Percentiles rank a stretch among this genome's conserved stretches.
These are phyloP conservation scores for Aethionema arabicum DNA, from an alignment of 345 rosid species.

Conservation along the genomic window DNA sequence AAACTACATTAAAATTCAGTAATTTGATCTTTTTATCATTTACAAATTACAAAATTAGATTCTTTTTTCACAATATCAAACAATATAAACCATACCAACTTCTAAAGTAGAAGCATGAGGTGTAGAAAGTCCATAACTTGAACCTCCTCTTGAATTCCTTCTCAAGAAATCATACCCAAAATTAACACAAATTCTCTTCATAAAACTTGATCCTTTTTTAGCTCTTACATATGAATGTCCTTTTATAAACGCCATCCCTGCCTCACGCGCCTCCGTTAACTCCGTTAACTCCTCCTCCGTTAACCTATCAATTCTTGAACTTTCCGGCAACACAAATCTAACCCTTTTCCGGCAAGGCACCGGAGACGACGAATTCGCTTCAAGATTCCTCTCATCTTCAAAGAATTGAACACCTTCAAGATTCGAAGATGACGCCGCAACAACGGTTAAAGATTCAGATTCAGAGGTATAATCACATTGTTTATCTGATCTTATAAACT, in stretches of 20 bases:
- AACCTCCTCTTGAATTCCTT: constrained; percentile 81
- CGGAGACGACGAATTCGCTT: constrained; percentile 36
- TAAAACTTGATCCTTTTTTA: constrained; percentile 77
- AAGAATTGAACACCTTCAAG: constrained; percentile 51
- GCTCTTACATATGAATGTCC: constrained; percentile 88
- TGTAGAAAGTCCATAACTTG: constrained; percentile 52
- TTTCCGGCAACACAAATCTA: constrained; percentile 75
- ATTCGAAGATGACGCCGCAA: constrained; percentile 67
- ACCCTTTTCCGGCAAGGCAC: constrained; percentile 61
- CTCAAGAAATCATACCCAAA: constrained; percentile 85
- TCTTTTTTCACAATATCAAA: constrained; percentile 31
- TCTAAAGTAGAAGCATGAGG: constrained; percentile 91
- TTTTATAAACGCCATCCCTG: constrained; percentile 86
- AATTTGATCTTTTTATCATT: background rate
- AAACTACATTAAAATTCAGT: background rate
- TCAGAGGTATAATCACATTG: constrained; percentile 25
- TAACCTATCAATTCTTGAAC: constrained; percentile 42
- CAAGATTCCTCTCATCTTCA: constrained; percentile 39
- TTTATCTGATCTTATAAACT: constrained; percentile 65
- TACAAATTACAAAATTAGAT: constrained; percentile 23
- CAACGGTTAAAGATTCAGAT: constrained; percentile 56
- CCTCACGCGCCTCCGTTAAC: constrained; percentile 86
- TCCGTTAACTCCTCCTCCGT: constrained; percentile 67
- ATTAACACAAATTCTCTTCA: constrained; percentile 80
- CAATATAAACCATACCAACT: constrained; percentile 91